These are phyloP conservation scores for Ceratobasidium sp. DNA, from an alignment of 1,284 basidiomycete species.

Conservation along the genomic window DNA sequence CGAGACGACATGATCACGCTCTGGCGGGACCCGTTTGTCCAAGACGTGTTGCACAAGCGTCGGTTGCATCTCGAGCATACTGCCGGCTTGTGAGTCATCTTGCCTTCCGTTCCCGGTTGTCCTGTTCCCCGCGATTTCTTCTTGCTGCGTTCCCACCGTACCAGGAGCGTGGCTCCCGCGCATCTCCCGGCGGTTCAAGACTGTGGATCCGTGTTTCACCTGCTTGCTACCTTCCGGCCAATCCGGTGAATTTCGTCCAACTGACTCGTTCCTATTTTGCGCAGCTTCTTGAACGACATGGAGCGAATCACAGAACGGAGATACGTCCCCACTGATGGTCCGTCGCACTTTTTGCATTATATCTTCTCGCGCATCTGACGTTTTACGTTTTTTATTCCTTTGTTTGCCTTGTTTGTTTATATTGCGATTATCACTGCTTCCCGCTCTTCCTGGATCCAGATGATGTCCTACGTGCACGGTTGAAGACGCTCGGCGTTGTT, in stretches of 20 bases:
- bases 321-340: constrained; percentile 84
- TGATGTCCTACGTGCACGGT: constrained; percentile 49
- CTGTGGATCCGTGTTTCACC: no score
- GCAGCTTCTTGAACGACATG: constrained; percentile 83
- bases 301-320: constrained; percentile 80
- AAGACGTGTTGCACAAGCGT: constrained; percentile 71
- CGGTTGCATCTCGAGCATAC: constrained; percentile 80
- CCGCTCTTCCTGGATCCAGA: constrained; percentile 8
- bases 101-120: constrained; percentile 40
- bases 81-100: constrained; percentile 78
- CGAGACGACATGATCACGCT: constrained; percentile 75
- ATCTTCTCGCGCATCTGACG: no score
- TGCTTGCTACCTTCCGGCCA: no score
- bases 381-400: no score
- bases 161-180: no score
- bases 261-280: no score
- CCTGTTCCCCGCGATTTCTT: no score
- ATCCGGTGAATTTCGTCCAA: no score
- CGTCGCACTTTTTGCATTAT: constrained; percentile 53
- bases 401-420: no score
- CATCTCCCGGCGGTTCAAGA: no score
- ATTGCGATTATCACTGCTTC: no score
- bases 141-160: no score
- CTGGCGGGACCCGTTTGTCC: constrained; percentile 77
- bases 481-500: constrained; percentile 50